Conservation (phyloP, 805 yeast species). For the Lachancea dasiensis region DNA sequence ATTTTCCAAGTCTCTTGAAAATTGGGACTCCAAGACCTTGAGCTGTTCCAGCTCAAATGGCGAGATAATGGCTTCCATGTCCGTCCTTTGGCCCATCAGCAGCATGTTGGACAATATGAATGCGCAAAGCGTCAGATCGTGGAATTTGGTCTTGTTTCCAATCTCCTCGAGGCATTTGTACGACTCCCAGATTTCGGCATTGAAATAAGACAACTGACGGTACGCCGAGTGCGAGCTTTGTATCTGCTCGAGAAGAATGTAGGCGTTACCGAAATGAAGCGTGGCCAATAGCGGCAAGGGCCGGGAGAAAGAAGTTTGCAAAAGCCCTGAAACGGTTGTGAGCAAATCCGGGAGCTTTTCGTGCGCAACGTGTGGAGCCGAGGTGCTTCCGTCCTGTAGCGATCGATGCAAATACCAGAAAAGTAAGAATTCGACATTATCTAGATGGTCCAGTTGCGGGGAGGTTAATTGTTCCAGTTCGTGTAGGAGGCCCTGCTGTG, state of each 20-base stretch:
- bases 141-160: conserved; percentile 12
- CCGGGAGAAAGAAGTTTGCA: conserved; percentile 16
- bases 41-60: conserved; percentile 31
- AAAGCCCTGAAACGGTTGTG: conserved; percentile 2
- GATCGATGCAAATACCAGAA: no score
- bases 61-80: conserved; percentile 14
- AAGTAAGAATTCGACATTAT: conserved; percentile 2
- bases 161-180: conserved; percentile 20
- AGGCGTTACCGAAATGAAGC: conserved; percentile 17
- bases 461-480: background rate
- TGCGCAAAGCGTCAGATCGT: conserved; percentile 21
- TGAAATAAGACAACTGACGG: conserved; percentile 11
- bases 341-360: background rate
- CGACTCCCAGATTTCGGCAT: conserved; percentile 17
- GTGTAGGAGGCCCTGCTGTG: background rate
- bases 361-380: no score
- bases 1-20: conserved; percentile 12
- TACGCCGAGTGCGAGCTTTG: conserved; percentile 8
- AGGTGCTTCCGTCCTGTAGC: no score
- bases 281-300: conserved; percentile 20
- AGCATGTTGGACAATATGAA: conserved; percentile 24
- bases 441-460: background rate
- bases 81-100: conserved; percentile 8
- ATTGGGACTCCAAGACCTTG: conserved; percentile 15
- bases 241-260: conserved; percentile 10